These are phyloP conservation scores for Verbena officinalis DNA, from an alignment of 257 asterid genomes.

Conservation along the genomic window DNA sequence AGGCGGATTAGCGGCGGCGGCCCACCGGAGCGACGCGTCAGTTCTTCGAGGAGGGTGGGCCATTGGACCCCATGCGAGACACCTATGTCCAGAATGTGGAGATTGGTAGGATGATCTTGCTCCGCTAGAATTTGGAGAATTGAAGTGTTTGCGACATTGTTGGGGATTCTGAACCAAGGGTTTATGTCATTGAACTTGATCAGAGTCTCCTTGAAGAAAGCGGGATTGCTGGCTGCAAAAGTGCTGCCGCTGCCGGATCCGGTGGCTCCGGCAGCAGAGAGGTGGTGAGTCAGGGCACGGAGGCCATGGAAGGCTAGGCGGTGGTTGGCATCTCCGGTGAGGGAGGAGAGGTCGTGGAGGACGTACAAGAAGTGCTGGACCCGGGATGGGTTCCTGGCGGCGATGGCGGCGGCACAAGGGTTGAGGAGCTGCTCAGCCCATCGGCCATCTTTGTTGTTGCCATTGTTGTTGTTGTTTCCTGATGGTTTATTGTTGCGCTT, in stretches of 20 bases:
- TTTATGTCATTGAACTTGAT: conserved; percentile 76
- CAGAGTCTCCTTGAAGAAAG: conserved; percentile 62
- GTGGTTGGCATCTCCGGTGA: conserved; percentile 74
- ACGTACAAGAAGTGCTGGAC: conserved; percentile 81
- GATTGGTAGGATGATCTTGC: conserved; percentile 43
- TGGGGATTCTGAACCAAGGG: conserved; percentile 89
- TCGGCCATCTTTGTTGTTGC: conserved; percentile 67
- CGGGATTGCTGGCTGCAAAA: conserved; percentile 57
- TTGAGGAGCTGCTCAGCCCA: conserved; percentile 94
- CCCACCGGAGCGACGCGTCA: conserved; percentile 70
- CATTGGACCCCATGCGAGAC: conserved; percentile 91
- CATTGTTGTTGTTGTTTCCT: conserved; percentile 30
- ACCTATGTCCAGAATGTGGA: conserved; percentile 88
- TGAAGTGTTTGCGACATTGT: conserved; percentile 77
- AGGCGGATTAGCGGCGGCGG: conserved; percentile 80
- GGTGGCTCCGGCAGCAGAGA: conserved; percentile 42
- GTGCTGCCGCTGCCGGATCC: conserved; percentile 30
- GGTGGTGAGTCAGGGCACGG: conserved; percentile 62
- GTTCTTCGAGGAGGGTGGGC: conserved; percentile 84
- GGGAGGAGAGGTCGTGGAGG: conserved; percentile 67
- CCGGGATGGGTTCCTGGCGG: conserved; percentile 55
- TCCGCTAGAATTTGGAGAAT: conserved; percentile 67
- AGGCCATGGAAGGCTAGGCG: conserved; percentile 84
- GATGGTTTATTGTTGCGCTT: conserved; percentile 36
- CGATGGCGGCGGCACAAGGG: conserved; percentile 83